Evolutionary conservation across 2,329 filamentous ascomycete genomes (phyloP).

Genomic region (Alternaria gaisen): DNA sequence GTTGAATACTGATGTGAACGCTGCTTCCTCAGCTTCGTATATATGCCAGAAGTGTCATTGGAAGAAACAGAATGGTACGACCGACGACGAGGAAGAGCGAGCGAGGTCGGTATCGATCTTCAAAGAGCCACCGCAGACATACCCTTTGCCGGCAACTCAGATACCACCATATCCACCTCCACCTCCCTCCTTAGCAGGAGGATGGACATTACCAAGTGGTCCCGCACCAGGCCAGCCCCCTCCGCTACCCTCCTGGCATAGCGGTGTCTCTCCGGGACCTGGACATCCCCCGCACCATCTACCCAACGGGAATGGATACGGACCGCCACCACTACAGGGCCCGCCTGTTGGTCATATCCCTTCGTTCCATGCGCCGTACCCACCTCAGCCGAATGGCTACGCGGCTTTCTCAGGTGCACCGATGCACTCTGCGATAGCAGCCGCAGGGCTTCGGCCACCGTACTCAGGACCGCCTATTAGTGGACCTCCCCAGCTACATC

Average conservation of each 20-base stretch:
- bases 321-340: slow-evolving; percentile 32
- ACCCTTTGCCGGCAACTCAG: slow-evolving; percentile 44
- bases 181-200: slow-evolving; percentile 27
- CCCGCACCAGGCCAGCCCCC: slow-evolving; percentile 38
- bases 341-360: slow-evolving; percentile 37
- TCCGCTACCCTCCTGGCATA: slow-evolving; percentile 44
- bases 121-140: slow-evolving; percentile 46
- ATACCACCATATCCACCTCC: slow-evolving; percentile 35
- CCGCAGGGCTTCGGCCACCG: slow-evolving; percentile 37
- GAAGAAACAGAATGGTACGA: slow-evolving; percentile 52
- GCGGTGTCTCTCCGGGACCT: slow-evolving; percentile 34
- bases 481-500: slow-evolving; percentile 44
- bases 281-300: slow-evolving; percentile 36
- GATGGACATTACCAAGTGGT: slow-evolving; percentile 35
- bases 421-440: slow-evolving; percentile 41
- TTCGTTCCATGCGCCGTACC: slow-evolving; percentile 46
- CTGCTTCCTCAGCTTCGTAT: slow-evolving; percentile 33
- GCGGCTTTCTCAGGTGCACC: slow-evolving; percentile 42
- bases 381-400: slow-evolving; percentile 45
- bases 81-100: slow-evolving; percentile 42
- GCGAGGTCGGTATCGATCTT: slow-evolving; percentile 40
- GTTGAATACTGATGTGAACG: slow-evolving; percentile 35
- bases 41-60: slow-evolving; percentile 61
- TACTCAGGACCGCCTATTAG: slow-evolving; percentile 41
- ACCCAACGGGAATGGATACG: slow-evolving; percentile 45